Conservation (phyloP, 2,329 filamentous ascomycete genomes). For the Cladosporium sp. region DNA sequence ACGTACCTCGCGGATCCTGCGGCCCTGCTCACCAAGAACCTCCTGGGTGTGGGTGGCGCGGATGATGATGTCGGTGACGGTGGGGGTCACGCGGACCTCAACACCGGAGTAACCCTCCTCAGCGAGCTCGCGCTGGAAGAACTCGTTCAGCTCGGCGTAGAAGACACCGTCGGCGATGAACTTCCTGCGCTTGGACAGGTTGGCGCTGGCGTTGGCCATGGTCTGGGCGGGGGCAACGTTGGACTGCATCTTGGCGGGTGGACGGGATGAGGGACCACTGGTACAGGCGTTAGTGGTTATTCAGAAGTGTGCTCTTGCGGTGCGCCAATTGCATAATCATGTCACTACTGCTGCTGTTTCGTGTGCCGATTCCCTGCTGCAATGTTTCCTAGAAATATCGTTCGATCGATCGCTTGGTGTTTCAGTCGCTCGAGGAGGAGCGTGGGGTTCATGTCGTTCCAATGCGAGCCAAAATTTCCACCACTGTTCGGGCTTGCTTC, state of each 20-base stretch:
- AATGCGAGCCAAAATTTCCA: neutral
- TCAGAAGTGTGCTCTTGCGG: neutral
- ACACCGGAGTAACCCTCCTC: slow-evolving; percentile 99
- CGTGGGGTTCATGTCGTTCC: neutral
- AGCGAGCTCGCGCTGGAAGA: slow-evolving; percentile 99
- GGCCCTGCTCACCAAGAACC: slow-evolving; percentile 99
- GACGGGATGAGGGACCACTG: slow-evolving; percentile 13
- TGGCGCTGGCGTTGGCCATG: slow-evolving; percentile 28
- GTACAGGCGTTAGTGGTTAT: slow-evolving; percentile 1
- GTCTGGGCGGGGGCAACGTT: slow-evolving; percentile 19
- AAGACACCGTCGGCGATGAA: slow-evolving; percentile 86
- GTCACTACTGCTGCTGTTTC: slow-evolving; percentile 1
- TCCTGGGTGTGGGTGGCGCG: slow-evolving; percentile 99
- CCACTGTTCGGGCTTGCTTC: neutral
- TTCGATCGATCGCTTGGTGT: neutral
- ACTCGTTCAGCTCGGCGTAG: slow-evolving; percentile 99
- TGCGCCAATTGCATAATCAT: neutral
- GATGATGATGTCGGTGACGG: slow-evolving; percentile 99
- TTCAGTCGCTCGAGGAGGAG: neutral
- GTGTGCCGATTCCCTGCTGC: neutral
- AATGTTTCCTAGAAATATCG: neutral
- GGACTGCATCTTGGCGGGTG: slow-evolving; percentile 15
- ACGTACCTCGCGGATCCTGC: slow-evolving; percentile 82
- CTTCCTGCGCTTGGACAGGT: slow-evolving; percentile 82
- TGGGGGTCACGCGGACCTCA: slow-evolving; percentile 99